These are phyloP conservation scores for Elsinoe australis DNA, from an alignment of 2,329 filamentous ascomycete species.

Conservation along the genomic window DNA sequence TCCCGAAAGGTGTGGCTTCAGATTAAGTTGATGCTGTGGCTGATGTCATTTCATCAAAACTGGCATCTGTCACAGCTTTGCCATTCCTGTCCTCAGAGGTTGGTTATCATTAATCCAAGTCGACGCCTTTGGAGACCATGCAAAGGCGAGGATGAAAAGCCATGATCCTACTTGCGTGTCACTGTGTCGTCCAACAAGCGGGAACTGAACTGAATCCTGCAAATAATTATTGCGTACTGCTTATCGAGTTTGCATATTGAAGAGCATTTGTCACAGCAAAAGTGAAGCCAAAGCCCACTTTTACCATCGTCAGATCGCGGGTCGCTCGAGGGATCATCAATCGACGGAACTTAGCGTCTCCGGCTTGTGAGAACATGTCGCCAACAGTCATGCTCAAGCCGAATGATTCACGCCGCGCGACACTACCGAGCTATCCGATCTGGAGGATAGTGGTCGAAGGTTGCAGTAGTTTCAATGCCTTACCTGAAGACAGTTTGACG, in stretches of 20 bases:
- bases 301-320: constrained; percentile 1
- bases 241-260: too few relatives aligned
- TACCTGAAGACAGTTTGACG: background rate
- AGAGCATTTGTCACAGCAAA: too few relatives aligned
- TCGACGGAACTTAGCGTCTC: constrained; percentile 9
- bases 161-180: too few relatives aligned
- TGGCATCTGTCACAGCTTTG: background rate
- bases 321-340: constrained; percentile 6
- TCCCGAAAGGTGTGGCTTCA: background rate
- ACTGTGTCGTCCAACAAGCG: too few relatives aligned
- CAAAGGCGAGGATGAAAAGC: too few relatives aligned
- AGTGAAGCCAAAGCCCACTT: too few relatives aligned
- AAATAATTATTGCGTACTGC: too few relatives aligned
- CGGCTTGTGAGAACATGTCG: too few relatives aligned
- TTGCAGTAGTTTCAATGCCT: background rate
- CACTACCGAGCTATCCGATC: constrained; percentile 6
- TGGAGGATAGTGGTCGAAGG: background rate
- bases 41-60: constrained; percentile 11
- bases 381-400: background rate
- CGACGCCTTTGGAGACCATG: too few relatives aligned
- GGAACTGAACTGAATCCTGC: too few relatives aligned
- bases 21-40: constrained; percentile 12
- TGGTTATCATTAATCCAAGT: too few relatives aligned
- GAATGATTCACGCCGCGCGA: background rate
- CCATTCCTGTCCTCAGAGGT: too few relatives aligned